Base-by-base conservation (phyloP, 2,329 filamentous ascomycete genomes). In the Fusarium sp. region DNA sequence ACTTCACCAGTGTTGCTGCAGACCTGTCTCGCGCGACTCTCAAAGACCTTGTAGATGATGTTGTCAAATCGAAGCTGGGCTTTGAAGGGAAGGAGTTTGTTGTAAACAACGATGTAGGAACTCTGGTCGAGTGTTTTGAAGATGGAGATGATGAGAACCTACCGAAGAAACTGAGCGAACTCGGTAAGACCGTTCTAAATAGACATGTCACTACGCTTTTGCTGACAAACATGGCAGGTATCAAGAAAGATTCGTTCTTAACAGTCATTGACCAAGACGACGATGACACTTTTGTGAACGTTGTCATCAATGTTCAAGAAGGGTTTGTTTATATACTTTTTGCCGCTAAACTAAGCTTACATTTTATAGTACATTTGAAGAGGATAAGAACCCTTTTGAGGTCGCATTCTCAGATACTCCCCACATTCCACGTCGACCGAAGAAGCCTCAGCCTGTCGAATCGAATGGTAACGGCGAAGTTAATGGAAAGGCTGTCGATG, bases 91-190 rank as follows among this genome's bases (percentile, higher is more conserved):
- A 83, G 59, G 94, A 97, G 52, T 88, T 98, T 67, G 90, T 90
- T 5, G 82, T 98, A 59, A 91, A 87, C 74, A 93, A 87, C 58
- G 90, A 93, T 8, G 83, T 86, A 11, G 90, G 90, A 50, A 84
- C 94, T n/a, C 84, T 98, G 41, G 98, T 97, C 46, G 72, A 74
- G 33, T 65, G 61, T 39, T 67, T 71, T 19, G 61, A 68, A 24
- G 96, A 98, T 73, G 87, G 90, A 1, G 96, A 98, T 56, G 88
- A 97, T 6, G 92, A 96, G 58, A 96, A 97, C 73, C 82, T 98
- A 1, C 79, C 83, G 2, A 96, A 93, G 82, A 94, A 91, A 63
- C 85, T 99, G 50, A 84, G 79, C 26, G 92, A 97, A 20, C 84
- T 97, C 10, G 92, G 88, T 87, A 82, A 71, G 81, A 64, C 26